Evolutionary conservation across 1,284 basidiomycete genomes (phyloP), one percentile per base, ranked within the genome.

Genomic region (Cutaneotrichosporon cutaneum): DNA sequence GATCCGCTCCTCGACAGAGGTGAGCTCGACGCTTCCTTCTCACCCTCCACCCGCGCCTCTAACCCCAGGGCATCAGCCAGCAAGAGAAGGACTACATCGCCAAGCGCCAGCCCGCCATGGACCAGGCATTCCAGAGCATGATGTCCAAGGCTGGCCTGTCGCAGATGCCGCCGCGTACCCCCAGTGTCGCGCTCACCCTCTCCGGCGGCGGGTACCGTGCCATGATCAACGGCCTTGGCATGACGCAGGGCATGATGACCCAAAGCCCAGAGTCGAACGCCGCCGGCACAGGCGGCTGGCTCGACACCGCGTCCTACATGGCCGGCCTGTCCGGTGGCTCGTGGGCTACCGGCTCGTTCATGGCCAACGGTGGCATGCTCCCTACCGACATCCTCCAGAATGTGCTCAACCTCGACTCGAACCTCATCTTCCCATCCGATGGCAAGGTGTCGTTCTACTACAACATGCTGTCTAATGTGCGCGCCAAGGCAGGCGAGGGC

Each of bases 381-480:
- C 77, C 78, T 0, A 68, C 69, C 18, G 69, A 75, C 62, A 66
- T 79, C 21, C 60, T 76, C 57, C 62, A 65, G 24, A 71, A 76
- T 54, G 73, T 77, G 16, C 82, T 81, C 79, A 73, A 83, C 63
- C 72, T 83, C 22, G 65, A 72, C 6, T 73, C 73, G 27, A 82
- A 83, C 70, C 72, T 83, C 24, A 67, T 83, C 0, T 90, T 94
- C 79, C 90, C 92, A 0, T 90, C 86, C 71, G 87, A 89, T n/a
- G 83, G 82, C 7, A 82, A 83, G 78, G 71, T 83, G 62, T 78
- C 79, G 45, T 82, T 84, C 72, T 74, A 75, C 33, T 86, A 92
- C 44, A 59, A 66, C 61, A 57, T 81, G 54, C 59, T 78, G 26
- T 60, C 64, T 24, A 69, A 81, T 21, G 76, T 77, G n/a, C 53